These are phyloP conservation scores for Penicillium parvum DNA, from an alignment of 495 filamentous ascomycete species.

Conservation along the genomic window DNA sequence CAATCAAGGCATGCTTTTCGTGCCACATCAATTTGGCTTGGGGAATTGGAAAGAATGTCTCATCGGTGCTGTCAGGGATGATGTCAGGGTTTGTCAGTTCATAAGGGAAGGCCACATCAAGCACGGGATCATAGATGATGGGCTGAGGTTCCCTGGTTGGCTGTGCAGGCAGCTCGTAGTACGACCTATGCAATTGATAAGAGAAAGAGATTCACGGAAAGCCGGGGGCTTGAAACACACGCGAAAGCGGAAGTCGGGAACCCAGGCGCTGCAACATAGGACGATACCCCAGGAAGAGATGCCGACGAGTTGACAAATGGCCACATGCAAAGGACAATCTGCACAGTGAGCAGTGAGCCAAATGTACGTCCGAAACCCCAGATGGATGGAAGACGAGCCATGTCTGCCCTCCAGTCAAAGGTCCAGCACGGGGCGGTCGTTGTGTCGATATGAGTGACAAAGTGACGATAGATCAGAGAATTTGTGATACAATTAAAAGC, in stretches of 20 bases:
- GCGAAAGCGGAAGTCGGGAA: slow-evolving; percentile 54
- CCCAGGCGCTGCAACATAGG: slow-evolving; percentile 46
- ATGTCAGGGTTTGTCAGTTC: slow-evolving; percentile 53
- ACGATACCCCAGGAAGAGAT: slow-evolving; percentile 32
- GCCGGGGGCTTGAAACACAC: slow-evolving; percentile 13
- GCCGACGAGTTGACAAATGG: slow-evolving; percentile 1
- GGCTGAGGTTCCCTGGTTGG: slow-evolving; percentile 57
- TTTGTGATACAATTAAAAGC: no score
- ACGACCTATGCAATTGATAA: slow-evolving; percentile 20
- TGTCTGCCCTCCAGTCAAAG: background rate
- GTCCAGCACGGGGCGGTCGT: no score
- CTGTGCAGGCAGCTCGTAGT: slow-evolving; percentile 48
- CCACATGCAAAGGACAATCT: slow-evolving; percentile 8
- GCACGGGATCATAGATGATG: slow-evolving; percentile 50
- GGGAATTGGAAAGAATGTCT: slow-evolving; percentile 44
- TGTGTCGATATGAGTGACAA: background rate
- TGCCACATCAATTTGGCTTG: slow-evolving; percentile 35
- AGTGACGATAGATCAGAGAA: no score
- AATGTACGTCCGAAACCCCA: background rate
- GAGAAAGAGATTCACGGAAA: background rate
- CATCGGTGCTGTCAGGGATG: slow-evolving; percentile 49
- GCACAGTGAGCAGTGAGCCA: slow-evolving; percentile 5
- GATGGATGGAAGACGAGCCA: background rate
- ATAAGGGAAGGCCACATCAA: slow-evolving; percentile 53
- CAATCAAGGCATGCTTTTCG: slow-evolving; percentile 38